Evolutionary conservation across 73 alveolate genomes (phyloP), one percentile per base, ranked within the genome.

Genomic region (Paramecium caudatum): DNA sequence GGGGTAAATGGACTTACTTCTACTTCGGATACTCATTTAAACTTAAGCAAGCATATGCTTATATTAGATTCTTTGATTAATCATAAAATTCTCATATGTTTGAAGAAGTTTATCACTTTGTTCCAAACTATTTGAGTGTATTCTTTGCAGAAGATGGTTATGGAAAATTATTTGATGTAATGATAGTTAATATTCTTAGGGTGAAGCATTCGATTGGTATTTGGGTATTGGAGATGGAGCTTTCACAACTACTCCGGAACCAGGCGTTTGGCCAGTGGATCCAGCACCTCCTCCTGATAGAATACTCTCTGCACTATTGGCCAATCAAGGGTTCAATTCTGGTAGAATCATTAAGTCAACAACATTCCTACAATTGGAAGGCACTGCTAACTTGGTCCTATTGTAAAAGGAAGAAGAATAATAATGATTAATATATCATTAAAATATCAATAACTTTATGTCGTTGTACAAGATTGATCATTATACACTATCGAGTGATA

Each of bases 191-290:
- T 7, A 27, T 37, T 39, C 43, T 41, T 74, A 74, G 88, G 88
- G 88, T 37, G 65, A 36, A 19, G 68, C 68, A 8, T 74, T 74
- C 32, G 88, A 74, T 45, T 74, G 88, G 88, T 74, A 74, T 41
- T 74, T 74, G 65, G 88, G 88, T 10, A 43, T 74, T 5, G 88
- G 88, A 30, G 88, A 74, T 74, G 88, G 88, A 34, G 88, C 88
- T 39, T 74, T 74, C 47, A 74, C 88, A 15, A 74, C 62, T 21
- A 43, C 0, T 23, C 88, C 88, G 16, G 65, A 74, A 21, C 62
- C 65, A n/a, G 17, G 45, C 17, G 68, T 39, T 10, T 74, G 62
- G 69, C 88, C 88, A 6, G 62, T 37, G n/a, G 88, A 74, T 37
- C 88, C 88, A 15, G 47, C 39, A 10, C 88, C 88, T 41, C 69